Percentiles rank a stretch among this genome's conserved stretches.
phyloP scores from a whole-genome alignment of 2,329 filamentous ascomycete species.

The Aureobasidium namibiae region DNA sequence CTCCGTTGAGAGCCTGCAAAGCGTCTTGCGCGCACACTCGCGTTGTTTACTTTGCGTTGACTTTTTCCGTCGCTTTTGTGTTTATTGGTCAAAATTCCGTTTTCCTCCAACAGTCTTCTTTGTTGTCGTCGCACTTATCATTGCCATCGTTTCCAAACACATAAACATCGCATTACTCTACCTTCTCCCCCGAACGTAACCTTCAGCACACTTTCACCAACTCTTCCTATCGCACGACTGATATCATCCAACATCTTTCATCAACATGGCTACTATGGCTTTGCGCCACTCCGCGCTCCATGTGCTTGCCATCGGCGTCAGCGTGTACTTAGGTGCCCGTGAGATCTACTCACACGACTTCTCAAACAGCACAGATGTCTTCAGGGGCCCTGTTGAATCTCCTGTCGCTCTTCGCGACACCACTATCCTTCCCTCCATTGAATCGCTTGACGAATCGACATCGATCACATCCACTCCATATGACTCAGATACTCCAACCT shows the following conservation, averaged over 20 bases:
- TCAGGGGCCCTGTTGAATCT: not conserved
- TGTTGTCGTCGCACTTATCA: not conserved
- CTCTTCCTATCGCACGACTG: not conserved
- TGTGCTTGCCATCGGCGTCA: not conserved
- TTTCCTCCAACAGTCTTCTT: not conserved
- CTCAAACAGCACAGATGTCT: not conserved
- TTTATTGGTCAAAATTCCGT: not conserved
- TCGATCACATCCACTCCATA: not conserved
- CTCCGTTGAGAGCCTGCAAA: not conserved
- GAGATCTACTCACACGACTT: not conserved
- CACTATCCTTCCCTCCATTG: not conserved
- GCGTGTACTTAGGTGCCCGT: not conserved
- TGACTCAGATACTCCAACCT: not conserved
- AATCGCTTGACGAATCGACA: not conserved
- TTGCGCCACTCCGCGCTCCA: too few species aligned
- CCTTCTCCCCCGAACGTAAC: not conserved
- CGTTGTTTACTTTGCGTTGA: not conserved
- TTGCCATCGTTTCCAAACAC: not conserved
- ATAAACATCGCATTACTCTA: not conserved
- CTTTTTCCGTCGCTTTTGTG: not conserved
- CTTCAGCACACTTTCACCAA: not conserved
- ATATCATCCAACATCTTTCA: not conserved
- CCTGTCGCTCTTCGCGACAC: not conserved
- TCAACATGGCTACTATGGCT: not conserved
- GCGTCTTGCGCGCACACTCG: not conserved